Percentiles rank a stretch among this genome's conserved stretches.
Conservation (phyloP, 371 early-diverging fungal species). For the Entomophthora muscae region DNA sequence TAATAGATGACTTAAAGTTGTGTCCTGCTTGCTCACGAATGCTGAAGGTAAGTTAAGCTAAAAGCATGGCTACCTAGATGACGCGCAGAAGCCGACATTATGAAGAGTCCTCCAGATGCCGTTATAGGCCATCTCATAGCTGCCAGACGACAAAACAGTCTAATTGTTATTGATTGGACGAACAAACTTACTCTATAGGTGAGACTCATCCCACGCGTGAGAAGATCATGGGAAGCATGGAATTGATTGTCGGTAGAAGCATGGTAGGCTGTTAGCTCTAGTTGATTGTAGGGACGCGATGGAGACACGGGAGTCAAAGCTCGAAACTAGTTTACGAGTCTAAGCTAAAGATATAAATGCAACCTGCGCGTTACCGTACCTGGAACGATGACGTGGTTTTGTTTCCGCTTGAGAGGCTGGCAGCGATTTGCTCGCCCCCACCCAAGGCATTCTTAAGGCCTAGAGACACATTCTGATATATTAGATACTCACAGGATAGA, state of each 20-base stretch:
- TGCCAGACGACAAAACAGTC: not conserved
- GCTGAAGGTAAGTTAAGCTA: constrained; percentile 18
- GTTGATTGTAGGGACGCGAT: constrained; percentile 9
- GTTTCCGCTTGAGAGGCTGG: constrained; percentile 8
- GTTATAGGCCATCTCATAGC: not conserved
- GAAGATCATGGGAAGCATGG: constrained; percentile 12
- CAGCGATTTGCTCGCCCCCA: constrained; percentile 11
- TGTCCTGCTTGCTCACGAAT: constrained; percentile 79
- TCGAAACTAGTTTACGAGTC: constrained; percentile 9
- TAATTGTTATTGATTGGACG: not conserved
- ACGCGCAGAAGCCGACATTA: not conserved
- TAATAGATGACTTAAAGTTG: constrained; percentile 62
- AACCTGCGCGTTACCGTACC: constrained; percentile 3
- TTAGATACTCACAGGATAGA: too few relatives aligned
- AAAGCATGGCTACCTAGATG: not conserved
- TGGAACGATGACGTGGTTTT: constrained; percentile 12
- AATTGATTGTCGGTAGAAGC: constrained; percentile 9
- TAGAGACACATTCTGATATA: not conserved
- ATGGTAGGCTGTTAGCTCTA: constrained; percentile 11
- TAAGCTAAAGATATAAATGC: not conserved
- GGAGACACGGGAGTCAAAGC: constrained; percentile 11
- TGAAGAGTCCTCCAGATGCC: not conserved
- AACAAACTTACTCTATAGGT: constrained; percentile 11
- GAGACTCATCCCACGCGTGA: constrained; percentile 10
- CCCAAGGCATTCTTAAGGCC: not conserved